Evolutionary conservation across 108 stramenopile genomes (phyloP).

Genomic region (Conticribra guillardii): DNA sequence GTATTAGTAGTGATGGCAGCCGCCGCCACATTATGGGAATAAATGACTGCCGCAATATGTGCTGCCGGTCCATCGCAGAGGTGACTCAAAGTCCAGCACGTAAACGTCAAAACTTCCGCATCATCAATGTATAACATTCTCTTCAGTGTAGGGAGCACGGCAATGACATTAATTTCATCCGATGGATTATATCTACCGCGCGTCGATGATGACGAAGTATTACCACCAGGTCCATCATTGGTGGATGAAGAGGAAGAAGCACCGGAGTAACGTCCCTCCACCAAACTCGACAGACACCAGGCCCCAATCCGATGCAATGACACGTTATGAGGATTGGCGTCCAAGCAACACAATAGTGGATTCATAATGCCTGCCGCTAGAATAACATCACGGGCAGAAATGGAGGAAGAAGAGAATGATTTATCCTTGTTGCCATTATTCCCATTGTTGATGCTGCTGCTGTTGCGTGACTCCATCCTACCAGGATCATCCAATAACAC

Average conservation of each 20-base stretch:
- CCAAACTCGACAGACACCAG: slow-evolving; percentile 82
- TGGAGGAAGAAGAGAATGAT: slow-evolving; percentile 49
- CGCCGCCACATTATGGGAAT: slow-evolving; percentile 47
- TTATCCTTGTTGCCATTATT: slow-evolving; percentile 11
- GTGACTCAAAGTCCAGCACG: slow-evolving; percentile 95
- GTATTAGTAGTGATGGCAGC: neutral
- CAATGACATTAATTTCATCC: slow-evolving; percentile 83
- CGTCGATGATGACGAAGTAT: slow-evolving; percentile 16
- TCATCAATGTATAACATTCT: slow-evolving; percentile 84
- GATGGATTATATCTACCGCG: slow-evolving; percentile 56
- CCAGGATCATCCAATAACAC: too few relatives aligned
- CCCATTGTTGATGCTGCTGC: neutral
- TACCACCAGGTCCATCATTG: slow-evolving; percentile 23
- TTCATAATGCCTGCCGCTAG: slow-evolving; percentile 83
- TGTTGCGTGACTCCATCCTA: too few relatives aligned
- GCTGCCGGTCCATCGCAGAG: slow-evolving; percentile 94
- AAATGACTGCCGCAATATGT: slow-evolving; percentile 92
- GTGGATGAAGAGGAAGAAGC: slow-evolving; percentile 11
- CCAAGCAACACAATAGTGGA: slow-evolving; percentile 71
- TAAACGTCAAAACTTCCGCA: slow-evolving; percentile 91
- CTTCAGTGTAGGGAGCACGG: slow-evolving; percentile 80
- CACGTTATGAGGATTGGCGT: slow-evolving; percentile 62
- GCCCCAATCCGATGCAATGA: slow-evolving; percentile 77
- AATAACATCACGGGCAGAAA: slow-evolving; percentile 81
- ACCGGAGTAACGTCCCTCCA: slow-evolving; percentile 54